These are phyloP conservation scores for Lipomyces yamanashiensis DNA, from an alignment of 805 yeast genomes.

Conservation along the genomic window DNA sequence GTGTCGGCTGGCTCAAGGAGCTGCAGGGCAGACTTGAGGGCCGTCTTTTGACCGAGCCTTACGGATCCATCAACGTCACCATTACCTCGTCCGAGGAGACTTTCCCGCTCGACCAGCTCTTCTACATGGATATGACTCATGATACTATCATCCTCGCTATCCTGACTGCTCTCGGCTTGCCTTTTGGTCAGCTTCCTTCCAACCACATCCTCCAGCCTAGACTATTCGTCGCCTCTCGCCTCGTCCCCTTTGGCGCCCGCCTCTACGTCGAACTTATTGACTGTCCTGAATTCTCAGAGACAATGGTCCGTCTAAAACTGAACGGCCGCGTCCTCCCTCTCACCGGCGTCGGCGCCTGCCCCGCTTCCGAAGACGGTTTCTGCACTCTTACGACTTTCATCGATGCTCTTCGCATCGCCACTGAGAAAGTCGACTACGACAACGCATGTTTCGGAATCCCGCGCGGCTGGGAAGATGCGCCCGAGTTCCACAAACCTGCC, in stretches of 20 bases:
- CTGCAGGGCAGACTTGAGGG: conserved; percentile 52
- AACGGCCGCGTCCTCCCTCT: conserved; percentile 49
- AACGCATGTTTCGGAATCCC: conserved; percentile 42
- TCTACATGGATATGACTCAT: conserved; percentile 75
- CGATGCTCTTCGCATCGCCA: conserved; percentile 41
- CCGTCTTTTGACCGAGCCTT: conserved; percentile 56
- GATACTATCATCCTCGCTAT: conserved; percentile 69
- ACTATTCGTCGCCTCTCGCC: conserved; percentile 47
- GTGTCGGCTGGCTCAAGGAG: conserved; percentile 59
- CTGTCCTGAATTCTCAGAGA: conserved; percentile 39
- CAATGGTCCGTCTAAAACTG: conserved; percentile 44
- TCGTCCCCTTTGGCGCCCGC: conserved; percentile 51
- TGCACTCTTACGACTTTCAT: conserved; percentile 44
- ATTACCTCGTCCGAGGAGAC: conserved; percentile 40
- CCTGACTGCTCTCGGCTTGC: conserved; percentile 67
- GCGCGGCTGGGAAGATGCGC: conserved; percentile 34
- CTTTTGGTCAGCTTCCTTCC: conserved; percentile 49
- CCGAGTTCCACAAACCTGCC: conserved; percentile 20
- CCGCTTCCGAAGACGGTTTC: conserved; percentile 42
- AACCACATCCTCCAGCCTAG: conserved; percentile 51
- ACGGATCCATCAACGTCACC: conserved; percentile 55
- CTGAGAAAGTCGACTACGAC: conserved; percentile 41
- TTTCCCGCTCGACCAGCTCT: conserved; percentile 53
- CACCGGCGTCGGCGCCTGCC: conserved; percentile 45
- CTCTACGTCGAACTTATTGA: conserved; percentile 48